phyloP scores from a whole-genome alignment of 2,329 filamentous ascomycete genomes.

The Diplodia intermedia region DNA sequence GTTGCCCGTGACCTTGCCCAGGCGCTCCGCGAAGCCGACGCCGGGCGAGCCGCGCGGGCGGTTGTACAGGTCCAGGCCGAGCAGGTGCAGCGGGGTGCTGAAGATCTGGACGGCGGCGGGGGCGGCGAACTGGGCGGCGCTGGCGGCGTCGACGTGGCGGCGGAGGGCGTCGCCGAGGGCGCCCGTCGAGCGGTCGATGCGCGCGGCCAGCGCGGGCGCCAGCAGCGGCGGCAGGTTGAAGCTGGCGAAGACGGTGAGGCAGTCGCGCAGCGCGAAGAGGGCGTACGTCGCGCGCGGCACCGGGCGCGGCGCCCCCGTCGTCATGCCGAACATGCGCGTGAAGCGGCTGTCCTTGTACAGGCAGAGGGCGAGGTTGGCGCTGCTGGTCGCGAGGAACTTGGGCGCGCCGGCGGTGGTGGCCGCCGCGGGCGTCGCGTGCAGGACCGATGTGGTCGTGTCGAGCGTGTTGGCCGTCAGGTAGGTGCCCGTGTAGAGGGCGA shows the following conservation, averaged over 20 bases:
- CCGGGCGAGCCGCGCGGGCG: conserved; percentile 50
- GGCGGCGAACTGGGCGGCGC: conserved; percentile 32
- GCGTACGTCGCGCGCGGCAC: conserved; percentile 75
- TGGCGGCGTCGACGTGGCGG: conserved; percentile 49
- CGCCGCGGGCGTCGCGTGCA: conserved; percentile 59
- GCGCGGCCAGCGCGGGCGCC: conserved; percentile 66
- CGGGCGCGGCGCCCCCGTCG: conserved; percentile 55
- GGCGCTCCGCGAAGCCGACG: conserved; percentile 65
- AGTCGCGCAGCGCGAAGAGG: conserved; percentile 83
- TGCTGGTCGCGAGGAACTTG: conserved; percentile 82
- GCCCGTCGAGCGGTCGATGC: conserved; percentile 31
- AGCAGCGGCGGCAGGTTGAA: conserved; percentile 88
- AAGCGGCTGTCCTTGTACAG: conserved; percentile 91
- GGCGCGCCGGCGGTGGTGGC: conserved; percentile 73
- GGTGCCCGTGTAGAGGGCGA: conserved; percentile 80
- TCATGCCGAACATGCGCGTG: conserved; percentile 78
- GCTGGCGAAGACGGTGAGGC: conserved; percentile 86
- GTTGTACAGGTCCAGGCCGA: conserved; percentile 88
- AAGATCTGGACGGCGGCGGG: conserved; percentile 70
- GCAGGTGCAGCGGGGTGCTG: conserved; percentile 82
- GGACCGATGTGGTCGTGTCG: conserved; percentile 77
- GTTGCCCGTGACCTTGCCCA: conserved; percentile 71
- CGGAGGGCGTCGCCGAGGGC: conserved; percentile 53
- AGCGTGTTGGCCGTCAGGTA: conserved; percentile 88
- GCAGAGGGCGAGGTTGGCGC: conserved; percentile 84